Evolutionary conservation across 2,329 filamentous ascomycete genomes (phyloP).

Genomic region (Didymella segeticola): DNA sequence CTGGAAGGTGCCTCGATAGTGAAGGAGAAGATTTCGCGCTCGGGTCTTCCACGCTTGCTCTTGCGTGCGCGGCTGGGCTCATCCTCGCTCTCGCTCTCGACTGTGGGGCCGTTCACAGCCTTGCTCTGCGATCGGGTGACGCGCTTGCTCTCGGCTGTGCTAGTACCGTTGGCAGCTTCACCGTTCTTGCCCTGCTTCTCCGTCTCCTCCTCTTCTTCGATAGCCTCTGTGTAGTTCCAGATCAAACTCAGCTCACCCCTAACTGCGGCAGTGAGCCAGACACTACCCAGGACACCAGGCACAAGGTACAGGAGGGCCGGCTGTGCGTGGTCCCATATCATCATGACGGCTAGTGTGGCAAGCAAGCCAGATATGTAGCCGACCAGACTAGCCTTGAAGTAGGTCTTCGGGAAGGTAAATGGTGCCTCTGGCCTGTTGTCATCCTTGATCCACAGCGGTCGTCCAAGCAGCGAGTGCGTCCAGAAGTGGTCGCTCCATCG

Average conservation of each 20-base stretch:
- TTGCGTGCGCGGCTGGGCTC: conserved; percentile 17
- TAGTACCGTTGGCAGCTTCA: background rate
- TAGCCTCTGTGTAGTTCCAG: conserved; percentile 80
- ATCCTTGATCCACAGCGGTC: conserved; percentile 30
- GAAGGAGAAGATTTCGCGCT: conserved; percentile 45
- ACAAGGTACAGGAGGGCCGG: conserved; percentile 93
- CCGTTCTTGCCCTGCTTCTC: conserved; percentile 17
- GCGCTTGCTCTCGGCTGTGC: conserved; percentile 13
- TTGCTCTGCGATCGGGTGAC: conserved; percentile 22
- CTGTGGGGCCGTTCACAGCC: background rate
- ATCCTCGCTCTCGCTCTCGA: conserved; percentile 21
- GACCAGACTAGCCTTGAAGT: conserved; percentile 77
- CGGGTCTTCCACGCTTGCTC: conserved; percentile 21
- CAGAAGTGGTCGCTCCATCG: conserved; percentile 87
- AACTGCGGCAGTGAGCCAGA: conserved; percentile 76
- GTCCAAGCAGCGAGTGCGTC: conserved; percentile 57
- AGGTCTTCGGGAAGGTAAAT: conserved; percentile 76
- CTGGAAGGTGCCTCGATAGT: conserved; percentile 44
- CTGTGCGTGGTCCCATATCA: conserved; percentile 81
- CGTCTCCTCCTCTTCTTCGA: conserved; percentile 47
- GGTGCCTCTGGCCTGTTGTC: conserved; percentile 31
- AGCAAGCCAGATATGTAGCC: conserved; percentile 84
- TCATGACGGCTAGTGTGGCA: conserved; percentile 76
- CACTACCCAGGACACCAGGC: conserved; percentile 75
- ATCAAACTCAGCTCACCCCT: conserved; percentile 76